Evolutionary conservation across 1,139 yeast genomes (phyloP).

Genomic region (Entelexis paramagnoliae): DNA sequence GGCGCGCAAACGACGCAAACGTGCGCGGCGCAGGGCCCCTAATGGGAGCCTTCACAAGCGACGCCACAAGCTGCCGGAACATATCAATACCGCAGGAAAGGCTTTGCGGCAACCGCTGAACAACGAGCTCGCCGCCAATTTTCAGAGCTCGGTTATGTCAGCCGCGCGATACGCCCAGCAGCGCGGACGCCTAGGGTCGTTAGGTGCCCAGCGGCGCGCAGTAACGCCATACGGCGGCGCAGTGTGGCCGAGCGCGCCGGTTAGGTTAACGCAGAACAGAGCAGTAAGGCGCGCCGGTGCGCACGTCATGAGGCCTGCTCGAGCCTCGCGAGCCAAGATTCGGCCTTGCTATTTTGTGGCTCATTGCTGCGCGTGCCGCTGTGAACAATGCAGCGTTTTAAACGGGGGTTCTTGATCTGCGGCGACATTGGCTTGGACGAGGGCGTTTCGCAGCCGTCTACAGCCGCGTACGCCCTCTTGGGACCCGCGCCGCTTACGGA

Average conservation of each 20-base stretch:
- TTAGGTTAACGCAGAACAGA: not conserved
- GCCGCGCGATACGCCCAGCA: not conserved
- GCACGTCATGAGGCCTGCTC: not conserved
- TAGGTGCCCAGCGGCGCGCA: too few relatives aligned
- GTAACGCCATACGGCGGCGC: too few relatives aligned
- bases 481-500: too few relatives aligned
- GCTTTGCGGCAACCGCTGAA: not conserved
- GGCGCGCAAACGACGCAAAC: constrained; percentile 20
- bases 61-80: not conserved
- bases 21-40: constrained; percentile 5
- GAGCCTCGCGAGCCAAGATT: too few relatives aligned
- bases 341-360: too few relatives aligned
- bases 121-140: not conserved
- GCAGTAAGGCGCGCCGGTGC: not conserved
- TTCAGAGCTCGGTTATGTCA: not conserved
- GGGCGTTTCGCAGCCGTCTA: too few relatives aligned
- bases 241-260: not conserved
- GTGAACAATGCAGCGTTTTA: too few relatives aligned
- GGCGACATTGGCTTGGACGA: too few relatives aligned
- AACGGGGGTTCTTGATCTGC: too few relatives aligned
- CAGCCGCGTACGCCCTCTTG: too few relatives aligned
- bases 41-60: not conserved
- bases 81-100: not conserved
- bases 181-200: too few relatives aligned
- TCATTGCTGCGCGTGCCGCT: too few relatives aligned